phyloP scores from a whole-genome alignment of 306 rosid genomes.

The Gastrolobium villosum region DNA sequence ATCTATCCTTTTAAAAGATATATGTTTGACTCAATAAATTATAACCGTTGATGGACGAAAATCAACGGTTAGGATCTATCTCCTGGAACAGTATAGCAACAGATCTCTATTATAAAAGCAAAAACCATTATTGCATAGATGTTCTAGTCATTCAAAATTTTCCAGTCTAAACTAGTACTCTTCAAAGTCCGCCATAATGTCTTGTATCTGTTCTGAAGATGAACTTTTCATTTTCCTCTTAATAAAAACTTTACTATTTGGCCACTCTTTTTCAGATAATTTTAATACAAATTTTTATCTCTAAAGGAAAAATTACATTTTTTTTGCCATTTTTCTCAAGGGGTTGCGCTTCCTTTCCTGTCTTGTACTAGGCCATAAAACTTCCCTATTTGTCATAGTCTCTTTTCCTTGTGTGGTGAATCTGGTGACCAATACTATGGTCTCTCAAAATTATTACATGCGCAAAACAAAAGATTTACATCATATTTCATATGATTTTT shows the following conservation, averaged over 20 bases:
- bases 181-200: neutral
- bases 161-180: constrained; percentile 6
- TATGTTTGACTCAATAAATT: no score
- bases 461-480: constrained; percentile 12
- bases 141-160: constrained; percentile 3
- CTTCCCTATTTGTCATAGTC: neutral
- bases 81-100: constrained; percentile 5
- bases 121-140: constrained; percentile 9
- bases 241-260: neutral
- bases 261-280: neutral
- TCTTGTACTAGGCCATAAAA: neutral
- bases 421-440: neutral
- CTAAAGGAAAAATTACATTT: neutral
- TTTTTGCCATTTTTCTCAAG: constrained; percentile 2
- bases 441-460: constrained; percentile 6
- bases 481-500: neutral
- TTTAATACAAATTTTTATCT: neutral
- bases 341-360: neutral
- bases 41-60: no score
- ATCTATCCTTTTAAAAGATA: no score
- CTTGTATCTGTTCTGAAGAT: constrained; percentile 10
- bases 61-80: no score
- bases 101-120: neutral
- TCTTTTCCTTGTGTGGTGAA: neutral
- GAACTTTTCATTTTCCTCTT: neutral